phyloP scores from a whole-genome alignment of 352 stramenopile genomes.

The Blastocystis sp. region DNA sequence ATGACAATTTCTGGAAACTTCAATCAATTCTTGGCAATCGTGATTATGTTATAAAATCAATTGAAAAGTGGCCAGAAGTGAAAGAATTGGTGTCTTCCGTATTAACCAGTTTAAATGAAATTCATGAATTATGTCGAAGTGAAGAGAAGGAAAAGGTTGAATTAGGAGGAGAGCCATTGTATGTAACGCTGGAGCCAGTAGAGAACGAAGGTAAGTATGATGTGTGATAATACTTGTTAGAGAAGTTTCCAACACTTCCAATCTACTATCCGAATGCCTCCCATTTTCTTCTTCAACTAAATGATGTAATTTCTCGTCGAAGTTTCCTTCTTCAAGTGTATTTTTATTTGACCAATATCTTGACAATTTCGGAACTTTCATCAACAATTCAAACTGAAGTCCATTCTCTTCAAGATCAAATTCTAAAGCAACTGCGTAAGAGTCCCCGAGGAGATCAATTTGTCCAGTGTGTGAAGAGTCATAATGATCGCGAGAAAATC shows the following conservation, averaged over 20 bases:
- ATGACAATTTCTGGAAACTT: constrained; percentile 35
- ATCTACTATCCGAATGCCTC: constrained; percentile 2
- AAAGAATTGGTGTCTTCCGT: background rate
- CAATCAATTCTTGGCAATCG: constrained; percentile 58
- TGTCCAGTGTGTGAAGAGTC: background rate
- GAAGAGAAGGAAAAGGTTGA: constrained; percentile 30
- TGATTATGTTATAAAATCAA: constrained; percentile 27
- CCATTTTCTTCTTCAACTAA: constrained; percentile 20
- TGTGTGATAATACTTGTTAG: too few relatives aligned
- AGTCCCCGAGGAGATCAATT: background rate
- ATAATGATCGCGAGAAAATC: background rate
- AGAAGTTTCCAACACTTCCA: background rate
- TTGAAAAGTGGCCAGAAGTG: constrained; percentile 14
- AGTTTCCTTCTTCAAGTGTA: background rate
- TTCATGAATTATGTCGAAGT: background rate
- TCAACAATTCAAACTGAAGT: background rate
- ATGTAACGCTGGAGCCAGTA: constrained; percentile 9
- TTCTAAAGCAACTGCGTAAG: background rate
- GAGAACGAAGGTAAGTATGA: background rate
- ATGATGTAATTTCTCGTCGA: background rate
- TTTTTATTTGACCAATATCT: constrained; percentile 12
- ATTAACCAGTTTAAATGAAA: background rate
- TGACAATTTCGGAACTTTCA: background rate
- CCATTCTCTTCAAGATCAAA: background rate
- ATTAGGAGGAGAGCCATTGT: background rate